A percentile compares a stretch with the other conserved stretches of the same genome.
Evolutionary conservation across 179 eudicot genomes (phyloP).

Genomic region (Beta macrorhiza): DNA sequence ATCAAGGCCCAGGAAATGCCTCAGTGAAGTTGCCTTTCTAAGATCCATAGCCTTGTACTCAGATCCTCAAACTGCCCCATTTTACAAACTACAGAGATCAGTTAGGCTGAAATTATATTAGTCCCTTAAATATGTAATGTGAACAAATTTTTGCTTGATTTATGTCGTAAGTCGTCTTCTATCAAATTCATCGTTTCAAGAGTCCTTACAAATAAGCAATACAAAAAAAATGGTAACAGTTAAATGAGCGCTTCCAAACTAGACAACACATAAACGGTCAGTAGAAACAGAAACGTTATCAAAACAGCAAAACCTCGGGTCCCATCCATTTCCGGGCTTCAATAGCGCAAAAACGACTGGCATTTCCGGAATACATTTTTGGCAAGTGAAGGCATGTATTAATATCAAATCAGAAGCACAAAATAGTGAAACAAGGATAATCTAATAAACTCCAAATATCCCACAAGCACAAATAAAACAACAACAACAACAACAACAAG

Average conservation of each 20-base stretch:
- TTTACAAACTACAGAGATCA: neutral
- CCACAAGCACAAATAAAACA: neutral
- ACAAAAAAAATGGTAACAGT: neutral
- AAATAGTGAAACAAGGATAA: neutral
- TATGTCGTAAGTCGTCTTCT: neutral
- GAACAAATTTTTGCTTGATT: neutral
- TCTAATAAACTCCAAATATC: neutral
- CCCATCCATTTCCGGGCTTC: no score
- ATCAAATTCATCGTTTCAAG: neutral
- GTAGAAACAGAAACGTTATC: neutral
- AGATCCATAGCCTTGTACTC: slow-evolving; percentile 2
- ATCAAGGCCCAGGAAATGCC: neutral
- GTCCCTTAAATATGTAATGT: neutral
- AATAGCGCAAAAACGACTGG: no score
- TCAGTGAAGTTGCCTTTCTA: neutral
- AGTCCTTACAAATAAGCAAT: neutral
- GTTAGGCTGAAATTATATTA: neutral
- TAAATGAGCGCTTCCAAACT: neutral
- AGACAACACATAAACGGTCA: no score
- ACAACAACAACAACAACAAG: no score
- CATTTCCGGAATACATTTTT: neutral
- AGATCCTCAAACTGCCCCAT: neutral
- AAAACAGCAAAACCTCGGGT: neutral
- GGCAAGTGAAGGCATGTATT: neutral
- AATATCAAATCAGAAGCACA: neutral